A percentile compares a stretch with the other conserved stretches of the same genome.
Conservation (phyloP, 2,329 filamentous ascomycete genomes). For the Fusarium tjaetaba region DNA sequence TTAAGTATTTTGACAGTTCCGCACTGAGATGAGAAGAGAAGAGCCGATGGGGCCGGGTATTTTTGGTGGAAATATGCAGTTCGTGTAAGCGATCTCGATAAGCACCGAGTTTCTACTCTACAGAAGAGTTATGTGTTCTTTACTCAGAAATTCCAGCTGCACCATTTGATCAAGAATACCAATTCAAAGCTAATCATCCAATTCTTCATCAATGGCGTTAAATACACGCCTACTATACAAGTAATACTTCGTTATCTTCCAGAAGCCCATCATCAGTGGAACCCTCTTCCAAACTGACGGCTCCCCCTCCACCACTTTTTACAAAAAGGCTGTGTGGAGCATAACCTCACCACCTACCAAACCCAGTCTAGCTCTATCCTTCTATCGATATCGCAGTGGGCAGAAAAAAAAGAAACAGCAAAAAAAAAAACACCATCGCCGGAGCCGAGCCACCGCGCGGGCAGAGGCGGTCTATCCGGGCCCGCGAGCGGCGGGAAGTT, state of each 20-base stretch:
- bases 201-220: neutral
- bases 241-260: neutral
- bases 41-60: conserved; percentile 1
- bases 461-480: conserved; percentile 43
- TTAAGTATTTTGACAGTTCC: neutral
- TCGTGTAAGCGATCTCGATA: conserved; percentile 32
- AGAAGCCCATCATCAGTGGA: neutral
- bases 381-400: neutral
- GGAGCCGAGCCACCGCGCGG: conserved; percentile 40
- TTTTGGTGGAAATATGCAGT: conserved; percentile 3
- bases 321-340: conserved; percentile 8
- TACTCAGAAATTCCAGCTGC: neutral
- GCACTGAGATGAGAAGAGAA: conserved; percentile 18
- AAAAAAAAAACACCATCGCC: conserved; percentile 10
- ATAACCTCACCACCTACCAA: conserved; percentile 3
- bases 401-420: neutral
- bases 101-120: neutral
- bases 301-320: neutral
- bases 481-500: conserved; percentile 21
- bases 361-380: neutral
- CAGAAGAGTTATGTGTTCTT: neutral
- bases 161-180: neutral
- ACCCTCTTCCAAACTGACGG: neutral
- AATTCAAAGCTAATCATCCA: neutral
- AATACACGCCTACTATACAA: neutral